Conservation (phyloP, 768 basidiomycete genomes). For the Chalciporus piperatus region DNA sequence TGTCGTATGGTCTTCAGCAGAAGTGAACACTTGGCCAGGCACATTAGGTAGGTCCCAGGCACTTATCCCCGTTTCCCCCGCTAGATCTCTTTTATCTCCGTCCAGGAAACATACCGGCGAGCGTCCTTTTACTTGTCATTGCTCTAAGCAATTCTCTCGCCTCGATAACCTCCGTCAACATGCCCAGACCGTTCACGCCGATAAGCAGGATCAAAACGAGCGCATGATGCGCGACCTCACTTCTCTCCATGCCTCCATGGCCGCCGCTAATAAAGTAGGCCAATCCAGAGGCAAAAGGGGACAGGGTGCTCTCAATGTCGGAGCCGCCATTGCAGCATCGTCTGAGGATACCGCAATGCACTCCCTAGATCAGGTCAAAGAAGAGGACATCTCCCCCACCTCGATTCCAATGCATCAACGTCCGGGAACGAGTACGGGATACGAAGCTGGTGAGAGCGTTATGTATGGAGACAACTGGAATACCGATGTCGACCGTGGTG, state of each 20-base stretch:
- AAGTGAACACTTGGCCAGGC: conserved; percentile 93
- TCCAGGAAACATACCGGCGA: conserved; percentile 96
- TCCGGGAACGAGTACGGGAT: conserved; percentile 73
- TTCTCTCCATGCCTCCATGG: conserved; percentile 78
- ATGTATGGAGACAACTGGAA: conserved; percentile 35
- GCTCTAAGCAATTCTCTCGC: conserved; percentile 91
- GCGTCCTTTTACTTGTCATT: conserved; percentile 94
- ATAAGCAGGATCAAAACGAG: conserved; percentile 86
- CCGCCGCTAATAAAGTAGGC: conserved; percentile 45
- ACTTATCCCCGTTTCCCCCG: conserved; percentile 13
- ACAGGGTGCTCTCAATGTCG: conserved; percentile 21
- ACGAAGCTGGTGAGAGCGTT: conserved; percentile 48
- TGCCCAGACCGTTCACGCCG: conserved; percentile 95
- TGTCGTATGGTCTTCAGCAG: conserved; percentile 96
- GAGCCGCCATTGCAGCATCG: conserved; percentile 17
- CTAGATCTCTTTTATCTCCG: conserved; percentile 25
- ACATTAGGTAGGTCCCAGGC: conserved; percentile 73
- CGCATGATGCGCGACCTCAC: conserved; percentile 90
- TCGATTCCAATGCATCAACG: conserved; percentile 43
- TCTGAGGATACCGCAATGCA: conserved; percentile 18
- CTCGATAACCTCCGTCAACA: conserved; percentile 97
- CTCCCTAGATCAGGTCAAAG: conserved; percentile 36
- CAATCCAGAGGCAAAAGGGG: conserved; percentile 38
- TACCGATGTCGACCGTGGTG: conserved; percentile 36
- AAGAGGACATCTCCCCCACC: conserved; percentile 36